These are phyloP conservation scores for Mycena filopes DNA, from an alignment of 768 basidiomycete genomes.

Conservation along the genomic window DNA sequence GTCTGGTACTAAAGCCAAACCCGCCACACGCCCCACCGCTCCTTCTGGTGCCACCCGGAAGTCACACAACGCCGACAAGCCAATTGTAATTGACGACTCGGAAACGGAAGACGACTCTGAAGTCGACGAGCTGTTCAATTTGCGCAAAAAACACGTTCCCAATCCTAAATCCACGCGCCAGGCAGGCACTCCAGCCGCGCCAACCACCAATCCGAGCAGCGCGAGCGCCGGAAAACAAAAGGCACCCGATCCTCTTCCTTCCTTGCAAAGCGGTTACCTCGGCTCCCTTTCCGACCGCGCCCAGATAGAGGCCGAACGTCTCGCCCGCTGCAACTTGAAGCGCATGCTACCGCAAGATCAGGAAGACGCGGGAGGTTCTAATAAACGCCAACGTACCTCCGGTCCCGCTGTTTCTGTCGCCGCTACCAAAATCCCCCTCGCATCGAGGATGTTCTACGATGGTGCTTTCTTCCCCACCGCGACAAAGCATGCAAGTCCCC, in stretches of 20 bases:
- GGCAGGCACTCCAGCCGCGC: neutral
- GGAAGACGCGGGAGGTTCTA: slow-evolving; percentile 40
- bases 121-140: no score
- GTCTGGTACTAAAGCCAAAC: no score
- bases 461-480: slow-evolving; percentile 32
- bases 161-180: neutral
- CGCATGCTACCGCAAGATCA: slow-evolving; percentile 54
- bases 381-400: slow-evolving; percentile 35
- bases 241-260: slow-evolving; percentile 4
- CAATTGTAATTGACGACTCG: slow-evolving; percentile 15
- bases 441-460: slow-evolving; percentile 36
- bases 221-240: neutral
- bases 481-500: slow-evolving; percentile 64
- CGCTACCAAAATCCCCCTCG: slow-evolving; percentile 65
- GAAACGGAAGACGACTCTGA: no score
- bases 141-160: no score
- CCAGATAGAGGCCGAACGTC: slow-evolving; percentile 79
- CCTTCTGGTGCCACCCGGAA: neutral
- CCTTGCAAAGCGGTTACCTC: neutral
- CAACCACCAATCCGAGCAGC: neutral
- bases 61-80: slow-evolving; percentile 1
- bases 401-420: slow-evolving; percentile 41
- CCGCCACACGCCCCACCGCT: neutral
- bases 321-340: slow-evolving; percentile 80
- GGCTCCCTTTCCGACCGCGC: slow-evolving; percentile 77